Conservation (phyloP, 192 early-diverging fungal genomes). For the Pilaira anomala region DNA sequence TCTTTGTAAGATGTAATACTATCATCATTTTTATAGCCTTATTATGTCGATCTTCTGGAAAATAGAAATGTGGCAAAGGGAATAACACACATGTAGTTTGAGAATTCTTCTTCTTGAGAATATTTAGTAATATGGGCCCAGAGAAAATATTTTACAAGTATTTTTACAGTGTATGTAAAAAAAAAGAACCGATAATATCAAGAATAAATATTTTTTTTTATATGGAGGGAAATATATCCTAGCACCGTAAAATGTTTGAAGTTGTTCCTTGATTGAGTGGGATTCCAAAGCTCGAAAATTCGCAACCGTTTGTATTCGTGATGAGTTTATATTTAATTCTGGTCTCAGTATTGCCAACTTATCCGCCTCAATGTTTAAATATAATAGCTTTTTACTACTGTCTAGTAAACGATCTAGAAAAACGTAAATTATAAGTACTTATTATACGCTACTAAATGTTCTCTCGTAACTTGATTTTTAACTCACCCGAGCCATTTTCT, state of each 20-base stretch:
- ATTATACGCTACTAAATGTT: not conserved
- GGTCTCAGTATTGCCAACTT: not conserved
- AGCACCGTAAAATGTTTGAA: too few relatives aligned
- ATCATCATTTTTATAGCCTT: too few relatives aligned
- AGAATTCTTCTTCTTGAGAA: not conserved
- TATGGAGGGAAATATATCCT: too few relatives aligned
- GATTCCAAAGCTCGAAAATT: conserved; percentile 4
- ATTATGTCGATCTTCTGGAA: conserved; percentile 1
- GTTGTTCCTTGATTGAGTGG: too few relatives aligned
- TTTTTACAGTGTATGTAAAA: too few relatives aligned
- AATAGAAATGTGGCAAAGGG: conserved; percentile 5
- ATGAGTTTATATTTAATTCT: not conserved
- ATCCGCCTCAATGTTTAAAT: not conserved
- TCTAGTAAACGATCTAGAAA: not conserved
- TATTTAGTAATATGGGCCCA: too few relatives aligned
- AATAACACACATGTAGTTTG: not conserved
- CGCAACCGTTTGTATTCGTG: not conserved
- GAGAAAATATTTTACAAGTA: too few relatives aligned
- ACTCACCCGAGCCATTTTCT: conserved; percentile 1
- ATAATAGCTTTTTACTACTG: conserved; percentile 5
- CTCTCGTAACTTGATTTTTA: not conserved
- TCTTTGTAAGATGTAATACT: too few relatives aligned
- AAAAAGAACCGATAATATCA: too few relatives aligned
- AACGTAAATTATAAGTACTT: not conserved
- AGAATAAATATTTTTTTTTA: too few relatives aligned